A percentile compares a stretch with the other conserved stretches of the same genome.
Evolutionary conservation across 108 stramenopile genomes (phyloP).

Genomic region (Skeletonema tropicum): DNA sequence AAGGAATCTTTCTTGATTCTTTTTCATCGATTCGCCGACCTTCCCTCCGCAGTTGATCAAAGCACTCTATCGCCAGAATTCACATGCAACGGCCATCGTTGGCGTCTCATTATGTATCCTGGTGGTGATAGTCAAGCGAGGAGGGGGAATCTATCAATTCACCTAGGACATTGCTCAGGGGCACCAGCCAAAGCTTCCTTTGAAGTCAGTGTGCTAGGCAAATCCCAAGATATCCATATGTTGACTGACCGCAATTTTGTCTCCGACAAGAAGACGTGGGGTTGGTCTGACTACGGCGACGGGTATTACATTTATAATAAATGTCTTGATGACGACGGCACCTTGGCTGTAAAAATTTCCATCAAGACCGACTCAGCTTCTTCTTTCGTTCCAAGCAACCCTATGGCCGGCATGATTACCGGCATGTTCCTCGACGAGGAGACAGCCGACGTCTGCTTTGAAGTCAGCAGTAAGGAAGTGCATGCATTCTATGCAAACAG

Average conservation of each 20-base stretch:
- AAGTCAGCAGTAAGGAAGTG: neutral
- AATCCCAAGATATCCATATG: neutral
- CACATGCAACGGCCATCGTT: neutral
- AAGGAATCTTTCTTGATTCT: neutral
- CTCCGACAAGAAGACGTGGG: neutral
- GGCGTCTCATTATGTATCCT: neutral
- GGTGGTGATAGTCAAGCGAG: neutral
- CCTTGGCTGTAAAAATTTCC: neutral
- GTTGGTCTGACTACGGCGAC: neutral
- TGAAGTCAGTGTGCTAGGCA: neutral
- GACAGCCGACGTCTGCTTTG: conserved; percentile 1
- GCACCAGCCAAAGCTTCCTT: neutral
- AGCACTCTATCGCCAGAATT: neutral
- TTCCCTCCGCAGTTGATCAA: neutral
- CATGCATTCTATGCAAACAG: neutral
- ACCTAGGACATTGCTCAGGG: neutral
- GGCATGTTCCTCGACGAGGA: neutral
- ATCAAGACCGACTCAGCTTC: neutral
- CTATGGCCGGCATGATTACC: neutral
- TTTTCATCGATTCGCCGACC: neutral
- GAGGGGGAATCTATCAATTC: neutral
- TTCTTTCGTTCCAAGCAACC: neutral
- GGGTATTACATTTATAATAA: neutral
- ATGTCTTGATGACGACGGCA: neutral
- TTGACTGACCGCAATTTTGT: too few relatives aligned